Base-by-base conservation (phyloP, 306 rosid species). In the Adenanthera pavonina region DNA sequence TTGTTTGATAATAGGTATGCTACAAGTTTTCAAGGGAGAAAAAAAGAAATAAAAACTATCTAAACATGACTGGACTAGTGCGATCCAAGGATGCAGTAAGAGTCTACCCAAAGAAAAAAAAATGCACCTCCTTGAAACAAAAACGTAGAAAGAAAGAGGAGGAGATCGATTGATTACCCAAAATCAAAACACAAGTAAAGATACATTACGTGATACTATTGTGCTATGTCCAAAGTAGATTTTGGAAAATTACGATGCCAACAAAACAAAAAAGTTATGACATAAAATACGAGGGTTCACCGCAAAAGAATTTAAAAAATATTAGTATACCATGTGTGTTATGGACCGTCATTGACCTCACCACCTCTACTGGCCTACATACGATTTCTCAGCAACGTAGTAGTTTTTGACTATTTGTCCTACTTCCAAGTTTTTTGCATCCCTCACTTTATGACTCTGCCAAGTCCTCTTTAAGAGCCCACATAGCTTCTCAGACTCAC, bases 401-500 rank as follows among this genome's bases (percentile, higher is more conserved):
- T 13, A 48, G 77, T 70, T 60, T 69, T 70, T 64, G 54, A 36
- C 77, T 71, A 60, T 77, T 70, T 72, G 54, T 60, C 74, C 11
- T 12, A 12, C 51, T 20, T 25, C 9, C 13, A 36, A 35, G 59
- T 52, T 49, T 30, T 62, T 64, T 56, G 78, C 54, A 69, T 80
- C 78, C 43, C 11, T 69, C 67, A 2, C 8, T 66, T 74, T 68
- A 79, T 59, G 46, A 51, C 83, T 38, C 69, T 64, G 61, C 53
- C n/a, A 33, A 41, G 60, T 74, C 69, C 74, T 19, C 80, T 19
- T 19, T 30, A 12, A 43, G 60, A 69, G 69, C 69, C 77, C 84
- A 74, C 73, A 34, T 15, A 30, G 79, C 64, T 80, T 53, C 72
- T 62, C 70, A 61, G 40, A 38, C 48, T 80, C 70, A 61, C 66